These are phyloP conservation scores for Xerocomus nothofagi DNA, from an alignment of 1,284 basidiomycete genomes.

Conservation along the genomic window DNA sequence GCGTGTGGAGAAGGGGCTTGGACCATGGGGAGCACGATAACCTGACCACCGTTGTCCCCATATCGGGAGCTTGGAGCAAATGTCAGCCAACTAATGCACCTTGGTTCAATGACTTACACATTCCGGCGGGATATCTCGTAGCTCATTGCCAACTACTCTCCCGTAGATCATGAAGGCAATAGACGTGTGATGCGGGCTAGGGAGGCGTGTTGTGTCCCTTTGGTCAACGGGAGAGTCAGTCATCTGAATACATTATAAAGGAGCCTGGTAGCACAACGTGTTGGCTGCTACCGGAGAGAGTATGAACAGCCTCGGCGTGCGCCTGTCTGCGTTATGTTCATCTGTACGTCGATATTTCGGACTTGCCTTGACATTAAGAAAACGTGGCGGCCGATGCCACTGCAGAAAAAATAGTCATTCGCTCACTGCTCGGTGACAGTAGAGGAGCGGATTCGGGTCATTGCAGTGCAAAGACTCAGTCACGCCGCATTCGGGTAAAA, in stretches of 20 bases:
- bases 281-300: conserved; percentile 19
- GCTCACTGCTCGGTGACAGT: conserved; percentile 19
- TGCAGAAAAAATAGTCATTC: conserved; percentile 10
- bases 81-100: conserved; percentile 17
- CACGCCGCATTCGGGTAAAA: conserved; percentile 13
- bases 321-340: conserved; percentile 20
- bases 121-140: conserved; percentile 33
- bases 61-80: conserved; percentile 28
- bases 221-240: conserved; percentile 16
- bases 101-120: conserved; percentile 24
- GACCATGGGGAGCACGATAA: conserved; percentile 26
- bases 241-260: conserved; percentile 33
- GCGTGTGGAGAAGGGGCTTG: conserved; percentile 31
- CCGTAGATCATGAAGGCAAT: conserved; percentile 28
- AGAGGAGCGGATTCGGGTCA: conserved; percentile 14
- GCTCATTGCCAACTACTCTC: conserved; percentile 34
- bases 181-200: conserved; percentile 17
- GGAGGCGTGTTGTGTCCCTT: conserved; percentile 16
- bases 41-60: conserved; percentile 36
- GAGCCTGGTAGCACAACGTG: conserved; percentile 25
- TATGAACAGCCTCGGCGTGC: conserved; percentile 29
- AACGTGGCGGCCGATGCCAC: conserved; percentile 27
- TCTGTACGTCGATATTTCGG: conserved; percentile 13
- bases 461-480: conserved; percentile 24
- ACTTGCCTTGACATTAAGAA: conserved; percentile 25